These are phyloP conservation scores for Exserohilum turcica DNA, from an alignment of 2,329 filamentous ascomycete species.

Conservation along the genomic window DNA sequence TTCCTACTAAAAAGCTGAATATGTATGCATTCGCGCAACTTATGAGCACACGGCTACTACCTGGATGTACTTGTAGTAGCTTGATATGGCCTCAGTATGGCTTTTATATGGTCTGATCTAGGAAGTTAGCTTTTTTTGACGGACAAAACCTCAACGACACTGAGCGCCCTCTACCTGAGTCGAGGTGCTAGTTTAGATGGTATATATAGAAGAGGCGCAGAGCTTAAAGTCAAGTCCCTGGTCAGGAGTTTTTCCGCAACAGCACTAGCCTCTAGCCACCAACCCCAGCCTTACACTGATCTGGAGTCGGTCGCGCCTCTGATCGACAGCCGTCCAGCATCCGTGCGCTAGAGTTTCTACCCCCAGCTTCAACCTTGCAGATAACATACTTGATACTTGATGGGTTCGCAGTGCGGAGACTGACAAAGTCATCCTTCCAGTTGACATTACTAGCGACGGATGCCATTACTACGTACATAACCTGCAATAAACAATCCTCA, in stretches of 20 bases:
- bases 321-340: not conserved
- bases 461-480: not conserved
- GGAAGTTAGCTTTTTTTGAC: no score
- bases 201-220: not conserved
- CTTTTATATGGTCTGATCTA: no score
- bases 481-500: not conserved
- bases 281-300: not conserved
- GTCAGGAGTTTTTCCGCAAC: not conserved
- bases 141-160: no score
- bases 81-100: not conserved
- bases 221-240: not conserved
- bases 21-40: not conserved
- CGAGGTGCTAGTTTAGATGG: no score
- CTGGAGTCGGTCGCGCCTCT: not conserved
- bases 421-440: constrained; percentile 1
- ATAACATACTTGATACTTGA: not conserved
- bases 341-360: not conserved
- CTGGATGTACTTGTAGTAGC: no score
- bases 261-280: not conserved
- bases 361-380: not conserved
- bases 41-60: not conserved
- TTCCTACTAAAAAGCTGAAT: not conserved
- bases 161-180: not conserved
- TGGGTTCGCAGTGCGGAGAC: not conserved
- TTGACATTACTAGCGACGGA: not conserved